These are phyloP conservation scores for Penicillium freii DNA, from an alignment of 2,329 filamentous ascomycete species.

Conservation along the genomic window DNA sequence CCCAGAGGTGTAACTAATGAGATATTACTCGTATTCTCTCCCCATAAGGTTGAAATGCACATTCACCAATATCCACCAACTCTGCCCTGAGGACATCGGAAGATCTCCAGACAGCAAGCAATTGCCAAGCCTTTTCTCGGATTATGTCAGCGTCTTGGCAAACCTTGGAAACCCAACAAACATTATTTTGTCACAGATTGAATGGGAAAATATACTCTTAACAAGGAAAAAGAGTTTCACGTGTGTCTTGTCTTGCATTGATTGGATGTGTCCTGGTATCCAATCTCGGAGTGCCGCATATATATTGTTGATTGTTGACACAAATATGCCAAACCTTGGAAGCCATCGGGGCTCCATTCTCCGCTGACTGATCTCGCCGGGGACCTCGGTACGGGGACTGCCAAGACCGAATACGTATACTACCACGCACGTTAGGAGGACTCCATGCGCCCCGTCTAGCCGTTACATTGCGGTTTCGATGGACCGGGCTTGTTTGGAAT, in stretches of 20 bases:
- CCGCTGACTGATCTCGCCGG: constrained; percentile 2
- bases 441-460: not conserved
- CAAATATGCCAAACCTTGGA: not conserved
- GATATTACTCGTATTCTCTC: too few species aligned
- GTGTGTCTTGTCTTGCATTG: not conserved
- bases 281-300: not conserved
- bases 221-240: not conserved
- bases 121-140: not conserved
- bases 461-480: not conserved
- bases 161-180: not conserved
- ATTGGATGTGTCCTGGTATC: not conserved
- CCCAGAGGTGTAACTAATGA: too few species aligned
- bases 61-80: too few species aligned
- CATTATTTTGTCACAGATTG: too few species aligned
- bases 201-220: not conserved
- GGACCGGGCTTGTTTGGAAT: not conserved
- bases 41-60: too few species aligned
- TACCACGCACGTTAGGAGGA: not conserved
- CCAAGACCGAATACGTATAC: constrained; percentile 7
- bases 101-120: not conserved
- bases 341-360: not conserved
- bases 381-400: not conserved
- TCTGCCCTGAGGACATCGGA: too few species aligned
- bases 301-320: not conserved
- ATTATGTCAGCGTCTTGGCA: not conserved